phyloP scores from a whole-genome alignment of 2,329 filamentous ascomycete genomes.

The Lasiodiplodia sp. region DNA sequence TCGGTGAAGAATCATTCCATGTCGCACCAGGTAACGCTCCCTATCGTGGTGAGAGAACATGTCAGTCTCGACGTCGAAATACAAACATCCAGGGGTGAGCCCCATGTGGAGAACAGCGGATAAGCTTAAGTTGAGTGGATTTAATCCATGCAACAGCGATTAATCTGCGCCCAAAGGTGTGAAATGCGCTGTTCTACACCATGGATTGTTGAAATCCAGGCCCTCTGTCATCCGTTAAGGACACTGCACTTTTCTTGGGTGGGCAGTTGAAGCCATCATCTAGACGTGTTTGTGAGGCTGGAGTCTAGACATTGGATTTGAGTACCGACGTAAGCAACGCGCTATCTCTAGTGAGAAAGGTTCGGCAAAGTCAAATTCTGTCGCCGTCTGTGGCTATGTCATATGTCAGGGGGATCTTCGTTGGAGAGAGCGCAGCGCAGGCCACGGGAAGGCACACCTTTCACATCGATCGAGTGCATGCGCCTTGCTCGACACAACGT shows the following conservation, averaged over 20 bases:
- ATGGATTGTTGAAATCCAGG: too few species aligned
- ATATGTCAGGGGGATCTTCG: conserved; percentile 15
- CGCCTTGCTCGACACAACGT: background rate
- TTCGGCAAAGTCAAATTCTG: too few species aligned
- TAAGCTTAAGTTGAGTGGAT: background rate
- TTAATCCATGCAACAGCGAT: background rate
- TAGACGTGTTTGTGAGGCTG: too few species aligned
- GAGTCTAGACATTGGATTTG: too few species aligned
- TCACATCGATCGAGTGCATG: background rate
- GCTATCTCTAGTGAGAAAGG: too few species aligned
- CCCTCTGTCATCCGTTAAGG: too few species aligned
- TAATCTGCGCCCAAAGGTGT: background rate
- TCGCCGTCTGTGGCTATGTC: background rate
- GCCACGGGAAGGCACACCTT: too few species aligned
- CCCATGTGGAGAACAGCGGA: background rate
- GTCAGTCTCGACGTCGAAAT: background rate
- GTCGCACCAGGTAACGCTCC: background rate
- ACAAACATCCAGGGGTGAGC: background rate
- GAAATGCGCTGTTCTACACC: too few species aligned
- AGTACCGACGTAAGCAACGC: too few species aligned
- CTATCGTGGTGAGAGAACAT: background rate
- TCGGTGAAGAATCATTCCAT: background rate
- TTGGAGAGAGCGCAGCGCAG: background rate
- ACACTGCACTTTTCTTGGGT: too few species aligned
- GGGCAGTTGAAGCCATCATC: too few species aligned